Percentiles rank a stretch among this genome's conserved stretches.
phyloP scores from a whole-genome alignment of 1,284 basidiomycete genomes.

The Tylopilus sp. region DNA sequence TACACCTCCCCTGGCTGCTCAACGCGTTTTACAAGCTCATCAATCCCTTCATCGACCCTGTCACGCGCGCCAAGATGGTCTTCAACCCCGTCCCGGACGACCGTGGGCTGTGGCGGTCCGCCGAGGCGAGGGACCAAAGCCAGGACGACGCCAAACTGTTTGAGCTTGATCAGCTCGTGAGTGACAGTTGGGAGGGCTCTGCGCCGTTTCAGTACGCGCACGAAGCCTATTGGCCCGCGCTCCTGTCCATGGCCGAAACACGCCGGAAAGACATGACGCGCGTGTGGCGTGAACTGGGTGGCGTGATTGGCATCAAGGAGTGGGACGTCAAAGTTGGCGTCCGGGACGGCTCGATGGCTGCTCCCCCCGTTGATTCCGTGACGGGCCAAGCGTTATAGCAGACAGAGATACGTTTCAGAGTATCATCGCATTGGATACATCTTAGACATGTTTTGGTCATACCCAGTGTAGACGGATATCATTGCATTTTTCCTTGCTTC shows the following conservation, averaged over 20 bases:
- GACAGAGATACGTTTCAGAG: neutral
- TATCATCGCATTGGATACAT: conserved; percentile 5
- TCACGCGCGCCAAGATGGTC: conserved; percentile 70
- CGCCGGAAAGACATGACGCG: conserved; percentile 48
- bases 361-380: neutral
- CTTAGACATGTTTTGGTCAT: neutral
- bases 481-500: neutral
- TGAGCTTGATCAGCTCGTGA: conserved; percentile 52
- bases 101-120: conserved; percentile 23
- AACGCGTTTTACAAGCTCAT: conserved; percentile 83
- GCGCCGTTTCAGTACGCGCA: conserved; percentile 67
- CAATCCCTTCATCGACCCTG: conserved; percentile 73
- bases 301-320: conserved; percentile 62
- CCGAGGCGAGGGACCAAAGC: conserved; percentile 18
- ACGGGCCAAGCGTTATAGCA: conserved; percentile 14
- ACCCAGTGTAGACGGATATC: neutral
- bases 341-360: conserved; percentile 12
- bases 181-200: conserved; percentile 58
- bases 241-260: conserved; percentile 54
- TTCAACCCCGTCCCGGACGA: conserved; percentile 54
- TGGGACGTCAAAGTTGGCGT: conserved; percentile 47
- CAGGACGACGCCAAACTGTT: conserved; percentile 53
- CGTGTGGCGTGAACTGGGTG: conserved; percentile 64
- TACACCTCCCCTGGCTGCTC: conserved; percentile 81
- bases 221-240: conserved; percentile 67